Evolutionary conservation across 106 monocot genomes (phyloP).

Genomic region (Acorus calamus): DNA sequence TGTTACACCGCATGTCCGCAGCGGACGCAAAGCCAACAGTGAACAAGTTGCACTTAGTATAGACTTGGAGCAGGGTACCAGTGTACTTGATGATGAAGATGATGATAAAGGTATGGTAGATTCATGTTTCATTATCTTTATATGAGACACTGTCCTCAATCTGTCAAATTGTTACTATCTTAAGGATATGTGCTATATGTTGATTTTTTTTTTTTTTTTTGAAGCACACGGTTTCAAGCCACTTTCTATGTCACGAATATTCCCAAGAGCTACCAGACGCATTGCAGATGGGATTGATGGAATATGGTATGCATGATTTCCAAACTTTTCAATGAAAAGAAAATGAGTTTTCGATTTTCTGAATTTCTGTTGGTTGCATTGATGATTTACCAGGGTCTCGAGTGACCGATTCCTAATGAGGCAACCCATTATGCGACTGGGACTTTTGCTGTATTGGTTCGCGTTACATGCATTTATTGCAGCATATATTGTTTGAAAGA

Average conservation of each 20-base stretch:
- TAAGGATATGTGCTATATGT: neutral
- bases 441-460: conserved; percentile 77
- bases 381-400: conserved; percentile 62
- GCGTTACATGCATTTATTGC: conserved; percentile 79
- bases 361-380: conserved; percentile 7
- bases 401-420: conserved; percentile 91
- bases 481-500: conserved; percentile 50
- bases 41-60: conserved; percentile 83
- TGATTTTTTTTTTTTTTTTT: conserved; percentile 2
- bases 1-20: conserved; percentile 36
- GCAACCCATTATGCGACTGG: conserved; percentile 74
- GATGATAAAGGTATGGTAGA: conserved; percentile 76
- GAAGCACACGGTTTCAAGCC: conserved; percentile 98
- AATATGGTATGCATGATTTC: conserved; percentile 54
- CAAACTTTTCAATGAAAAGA: neutral
- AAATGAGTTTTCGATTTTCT: neutral
- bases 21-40: conserved; percentile 72
- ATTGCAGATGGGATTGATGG: conserved; percentile 86
- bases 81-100: conserved; percentile 58
- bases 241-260: conserved; percentile 71
- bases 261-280: conserved; percentile 78
- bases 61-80: conserved; percentile 47
- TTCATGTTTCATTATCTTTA: too few species aligned
- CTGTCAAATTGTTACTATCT: neutral
- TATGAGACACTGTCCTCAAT: too few species aligned